Conservation (phyloP, 2,329 filamentous ascomycete genomes). For the Boeremia lycopersici region DNA sequence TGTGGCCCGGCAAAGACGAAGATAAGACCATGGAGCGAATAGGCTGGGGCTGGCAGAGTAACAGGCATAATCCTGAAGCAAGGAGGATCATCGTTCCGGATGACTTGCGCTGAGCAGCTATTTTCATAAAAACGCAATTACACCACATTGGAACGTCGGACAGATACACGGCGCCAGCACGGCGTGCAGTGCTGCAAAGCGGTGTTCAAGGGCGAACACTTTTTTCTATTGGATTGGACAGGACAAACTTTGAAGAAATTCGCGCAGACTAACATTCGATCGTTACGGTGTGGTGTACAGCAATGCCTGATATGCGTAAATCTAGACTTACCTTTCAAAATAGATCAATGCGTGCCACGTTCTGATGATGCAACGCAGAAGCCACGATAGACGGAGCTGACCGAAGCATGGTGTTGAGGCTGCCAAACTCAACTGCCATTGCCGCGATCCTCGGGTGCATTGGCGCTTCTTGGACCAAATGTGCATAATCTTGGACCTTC, state of each 20-base stretch:
- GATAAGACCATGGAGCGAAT: slow-evolving; percentile 38
- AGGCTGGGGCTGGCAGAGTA: slow-evolving; percentile 32
- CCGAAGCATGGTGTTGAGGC: slow-evolving; percentile 5
- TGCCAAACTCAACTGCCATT: background rate
- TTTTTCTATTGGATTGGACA: too few species aligned
- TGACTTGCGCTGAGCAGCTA: background rate
- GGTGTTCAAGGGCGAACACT: too few species aligned
- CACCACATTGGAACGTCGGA: too few species aligned
- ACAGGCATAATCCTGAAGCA: slow-evolving; percentile 24
- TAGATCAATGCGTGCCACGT: background rate
- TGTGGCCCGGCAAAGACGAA: slow-evolving; percentile 58
- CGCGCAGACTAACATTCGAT: too few species aligned
- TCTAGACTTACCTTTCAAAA: too few species aligned
- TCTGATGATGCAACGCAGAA: background rate
- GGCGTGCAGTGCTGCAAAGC: too few species aligned
- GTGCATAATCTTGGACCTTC: slow-evolving; percentile 6
- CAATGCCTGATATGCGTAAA: too few species aligned
- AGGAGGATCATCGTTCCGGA: slow-evolving; percentile 3
- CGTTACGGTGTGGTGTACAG: too few species aligned
- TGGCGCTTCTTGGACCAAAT: slow-evolving; percentile 16
- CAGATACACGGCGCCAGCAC: background rate
- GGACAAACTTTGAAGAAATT: too few species aligned
- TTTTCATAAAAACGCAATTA: too few species aligned
- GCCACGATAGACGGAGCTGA: slow-evolving; percentile 1
- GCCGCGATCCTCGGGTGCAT: slow-evolving; percentile 18